phyloP scores from a whole-genome alignment of 2,329 filamentous ascomycete genomes.

The Arthrobotrys iridis region DNA sequence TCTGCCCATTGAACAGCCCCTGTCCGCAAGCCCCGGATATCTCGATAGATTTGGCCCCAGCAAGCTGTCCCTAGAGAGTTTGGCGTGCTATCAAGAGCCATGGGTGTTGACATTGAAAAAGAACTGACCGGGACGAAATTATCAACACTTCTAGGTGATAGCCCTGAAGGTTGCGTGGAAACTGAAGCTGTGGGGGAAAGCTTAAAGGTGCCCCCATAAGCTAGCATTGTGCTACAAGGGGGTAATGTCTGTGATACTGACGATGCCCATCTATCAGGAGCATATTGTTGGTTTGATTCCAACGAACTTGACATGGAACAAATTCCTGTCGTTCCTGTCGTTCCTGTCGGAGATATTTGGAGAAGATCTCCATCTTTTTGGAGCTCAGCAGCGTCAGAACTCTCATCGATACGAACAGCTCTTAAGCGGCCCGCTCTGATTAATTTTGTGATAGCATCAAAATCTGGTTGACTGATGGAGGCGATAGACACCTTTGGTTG shows the following conservation, averaged over 20 bases:
- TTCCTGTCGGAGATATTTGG: background rate
- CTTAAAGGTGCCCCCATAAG: background rate
- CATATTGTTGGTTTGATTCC: background rate
- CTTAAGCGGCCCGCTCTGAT: slow-evolving; percentile 27
- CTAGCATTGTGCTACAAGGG: slow-evolving; percentile 17
- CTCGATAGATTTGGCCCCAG: slow-evolving; percentile 10
- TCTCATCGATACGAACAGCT: slow-evolving; percentile 13
- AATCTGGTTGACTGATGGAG: slow-evolving; percentile 38
- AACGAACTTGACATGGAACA: background rate
- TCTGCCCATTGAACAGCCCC: slow-evolving; percentile 9
- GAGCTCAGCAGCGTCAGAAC: background rate
- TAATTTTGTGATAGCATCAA: slow-evolving; percentile 28
- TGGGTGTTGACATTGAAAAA: background rate
- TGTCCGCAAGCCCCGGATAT: background rate
- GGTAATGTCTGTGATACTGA: background rate
- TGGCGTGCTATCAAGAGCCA: slow-evolving; percentile 2
- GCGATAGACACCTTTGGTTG: slow-evolving; percentile 38
- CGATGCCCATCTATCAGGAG: background rate
- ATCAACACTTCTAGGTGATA: slow-evolving; percentile 12
- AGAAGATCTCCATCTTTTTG: background rate
- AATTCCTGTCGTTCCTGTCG: background rate
- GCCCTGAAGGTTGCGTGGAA: background rate
- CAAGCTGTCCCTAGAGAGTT: background rate
- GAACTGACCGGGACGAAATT: background rate
- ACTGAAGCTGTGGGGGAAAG: background rate